Evolutionary conservation across 1,139 yeast species (phyloP).

Genomic region (Chernovozyma sophiae-reginae): DNA sequence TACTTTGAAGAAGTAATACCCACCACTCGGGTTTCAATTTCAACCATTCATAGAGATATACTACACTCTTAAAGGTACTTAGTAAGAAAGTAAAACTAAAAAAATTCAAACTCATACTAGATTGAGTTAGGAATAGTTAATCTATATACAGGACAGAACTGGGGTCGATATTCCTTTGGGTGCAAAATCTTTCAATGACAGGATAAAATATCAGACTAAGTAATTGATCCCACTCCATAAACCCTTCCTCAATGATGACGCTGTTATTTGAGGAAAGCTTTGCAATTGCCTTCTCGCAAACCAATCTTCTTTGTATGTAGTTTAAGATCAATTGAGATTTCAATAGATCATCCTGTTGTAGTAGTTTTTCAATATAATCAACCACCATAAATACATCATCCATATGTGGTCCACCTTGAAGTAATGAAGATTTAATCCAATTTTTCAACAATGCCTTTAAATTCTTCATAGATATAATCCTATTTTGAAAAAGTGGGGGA

Average conservation of each 20-base stretch:
- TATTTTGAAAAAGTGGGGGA: slow-evolving; percentile 35
- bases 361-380: slow-evolving; percentile 19
- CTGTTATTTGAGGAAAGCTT: background rate
- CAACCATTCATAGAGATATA: background rate
- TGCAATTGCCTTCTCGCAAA: slow-evolving; percentile 9
- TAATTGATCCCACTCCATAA: slow-evolving; percentile 18
- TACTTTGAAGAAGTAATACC: slow-evolving; percentile 18
- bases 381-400: slow-evolving; percentile 48
- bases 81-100: too few relatives aligned
- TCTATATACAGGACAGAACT: slow-evolving; percentile 1
- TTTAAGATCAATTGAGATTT: slow-evolving; percentile 21
- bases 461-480: slow-evolving; percentile 24
- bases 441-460: slow-evolving; percentile 32
- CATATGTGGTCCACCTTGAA: slow-evolving; percentile 52
- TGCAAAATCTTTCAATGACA: slow-evolving; percentile 7
- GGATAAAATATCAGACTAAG: slow-evolving; percentile 9
- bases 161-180: slow-evolving; percentile 4
- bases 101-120: too few relatives aligned
- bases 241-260: slow-evolving; percentile 16
- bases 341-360: slow-evolving; percentile 16
- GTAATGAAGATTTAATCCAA: slow-evolving; percentile 48
- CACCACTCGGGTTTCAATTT: slow-evolving; percentile 10
- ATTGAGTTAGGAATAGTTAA: too few relatives aligned
- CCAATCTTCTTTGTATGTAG: slow-evolving; percentile 14
- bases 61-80: too few relatives aligned